These are phyloP conservation scores for Maudiozyma saulgeensis DNA, from an alignment of 805 yeast species.

Conservation along the genomic window DNA sequence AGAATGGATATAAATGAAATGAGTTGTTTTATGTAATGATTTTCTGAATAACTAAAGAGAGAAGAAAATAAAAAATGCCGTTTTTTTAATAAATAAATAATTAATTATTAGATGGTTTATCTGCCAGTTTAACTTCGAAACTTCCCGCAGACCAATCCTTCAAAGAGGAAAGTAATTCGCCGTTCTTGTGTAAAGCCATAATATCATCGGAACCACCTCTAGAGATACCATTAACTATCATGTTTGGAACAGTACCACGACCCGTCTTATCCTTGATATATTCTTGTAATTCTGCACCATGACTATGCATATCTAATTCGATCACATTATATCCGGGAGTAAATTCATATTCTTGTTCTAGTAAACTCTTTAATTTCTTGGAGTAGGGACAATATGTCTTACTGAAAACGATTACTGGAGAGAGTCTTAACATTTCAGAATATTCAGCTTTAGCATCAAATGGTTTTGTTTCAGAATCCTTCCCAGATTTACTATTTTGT, in stretches of 20 bases:
- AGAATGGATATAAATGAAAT: background rate
- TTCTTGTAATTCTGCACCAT: slow-evolving; percentile 68
- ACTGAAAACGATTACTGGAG: slow-evolving; percentile 58
- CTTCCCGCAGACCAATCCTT: slow-evolving; percentile 24
- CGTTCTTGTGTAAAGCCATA: slow-evolving; percentile 46
- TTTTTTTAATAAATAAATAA: background rate
- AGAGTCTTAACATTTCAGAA: slow-evolving; percentile 43
- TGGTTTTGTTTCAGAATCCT: slow-evolving; percentile 1
- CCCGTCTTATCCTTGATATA: slow-evolving; percentile 63
- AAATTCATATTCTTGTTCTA: slow-evolving; percentile 49
- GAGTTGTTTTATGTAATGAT: background rate
- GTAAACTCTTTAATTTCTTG: slow-evolving; percentile 54
- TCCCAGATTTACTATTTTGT: slow-evolving; percentile 9
- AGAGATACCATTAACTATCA: slow-evolving; percentile 61
- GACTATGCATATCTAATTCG: slow-evolving; percentile 71
- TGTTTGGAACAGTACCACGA: slow-evolving; percentile 83
- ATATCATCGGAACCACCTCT: slow-evolving; percentile 90
- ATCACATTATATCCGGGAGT: slow-evolving; percentile 65
- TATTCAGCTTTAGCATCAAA: slow-evolving; percentile 48
- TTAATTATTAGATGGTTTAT: slow-evolving; percentile 16
- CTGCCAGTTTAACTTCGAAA: slow-evolving; percentile 9
- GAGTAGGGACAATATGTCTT: slow-evolving; percentile 67
- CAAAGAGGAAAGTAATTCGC: slow-evolving; percentile 43
- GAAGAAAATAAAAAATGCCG: too few species aligned
- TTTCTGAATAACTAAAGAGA: background rate